phyloP scores from a whole-genome alignment of 768 basidiomycete genomes.

The Lentinula sp. region DNA sequence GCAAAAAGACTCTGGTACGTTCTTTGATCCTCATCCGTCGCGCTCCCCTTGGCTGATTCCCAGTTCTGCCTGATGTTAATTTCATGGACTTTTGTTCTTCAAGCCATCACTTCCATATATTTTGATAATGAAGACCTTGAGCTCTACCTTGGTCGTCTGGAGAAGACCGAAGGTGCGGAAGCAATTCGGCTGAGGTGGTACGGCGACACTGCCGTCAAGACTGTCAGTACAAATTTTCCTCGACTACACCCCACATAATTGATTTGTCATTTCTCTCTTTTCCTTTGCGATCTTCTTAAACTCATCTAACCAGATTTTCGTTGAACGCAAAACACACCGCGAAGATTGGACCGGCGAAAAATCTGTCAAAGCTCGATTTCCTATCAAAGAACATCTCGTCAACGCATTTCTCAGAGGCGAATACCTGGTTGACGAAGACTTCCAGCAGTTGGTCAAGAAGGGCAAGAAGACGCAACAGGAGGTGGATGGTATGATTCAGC shows the following conservation, averaged over 20 bases:
- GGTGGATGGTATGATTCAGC: slow-evolving; percentile 89
- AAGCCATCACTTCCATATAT: slow-evolving; percentile 95
- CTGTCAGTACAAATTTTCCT: slow-evolving; percentile 38
- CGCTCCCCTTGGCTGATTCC: too few species aligned
- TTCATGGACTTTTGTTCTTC: background rate
- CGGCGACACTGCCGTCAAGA: slow-evolving; percentile 78
- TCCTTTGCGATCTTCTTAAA: background rate
- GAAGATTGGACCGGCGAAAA: slow-evolving; percentile 99
- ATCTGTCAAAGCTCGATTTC: slow-evolving; percentile 94
- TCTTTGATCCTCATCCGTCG: background rate
- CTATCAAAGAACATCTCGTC: slow-evolving; percentile 89
- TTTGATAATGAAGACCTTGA: slow-evolving; percentile 96
- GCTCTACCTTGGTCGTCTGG: slow-evolving; percentile 90
- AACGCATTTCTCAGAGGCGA: slow-evolving; percentile 88
- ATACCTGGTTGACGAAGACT: slow-evolving; percentile 90
- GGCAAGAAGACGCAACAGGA: slow-evolving; percentile 93
- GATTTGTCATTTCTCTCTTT: background rate
- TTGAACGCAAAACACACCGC: slow-evolving; percentile 87
- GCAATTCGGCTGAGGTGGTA: slow-evolving; percentile 97
- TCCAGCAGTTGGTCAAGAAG: slow-evolving; percentile 77
- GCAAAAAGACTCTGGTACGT: slow-evolving; percentile 66
- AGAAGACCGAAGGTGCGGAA: slow-evolving; percentile 98
- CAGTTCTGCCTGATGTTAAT: too few species aligned
- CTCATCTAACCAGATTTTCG: slow-evolving; percentile 56
- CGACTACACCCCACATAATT: background rate